A percentile compares a stretch with the other conserved stretches of the same genome.
Evolutionary conservation across 1,284 basidiomycete genomes (phyloP).

Genomic region (Pisolithus thermaeus): DNA sequence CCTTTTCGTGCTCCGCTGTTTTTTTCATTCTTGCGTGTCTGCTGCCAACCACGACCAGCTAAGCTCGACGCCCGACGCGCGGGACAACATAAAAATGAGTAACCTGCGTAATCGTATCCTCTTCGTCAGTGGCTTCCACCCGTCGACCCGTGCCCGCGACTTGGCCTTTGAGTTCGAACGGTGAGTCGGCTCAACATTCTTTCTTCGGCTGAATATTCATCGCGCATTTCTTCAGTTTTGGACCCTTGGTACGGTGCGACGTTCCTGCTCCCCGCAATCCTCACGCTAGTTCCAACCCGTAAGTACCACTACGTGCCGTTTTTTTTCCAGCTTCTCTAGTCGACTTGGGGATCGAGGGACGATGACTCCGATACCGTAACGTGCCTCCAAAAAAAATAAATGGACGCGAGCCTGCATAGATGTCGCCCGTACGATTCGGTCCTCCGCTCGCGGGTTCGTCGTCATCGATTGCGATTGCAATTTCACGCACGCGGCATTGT

Average conservation of each 20-base stretch:
- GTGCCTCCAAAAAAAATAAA: conserved; percentile 3
- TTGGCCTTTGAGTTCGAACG: conserved; percentile 85
- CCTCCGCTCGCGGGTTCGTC: conserved; percentile 18
- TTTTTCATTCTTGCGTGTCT: background rate
- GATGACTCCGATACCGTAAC: conserved; percentile 19
- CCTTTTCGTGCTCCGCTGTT: conserved; percentile 26
- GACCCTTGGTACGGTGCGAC: conserved; percentile 79
- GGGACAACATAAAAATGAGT: conserved; percentile 1
- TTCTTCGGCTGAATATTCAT: background rate
- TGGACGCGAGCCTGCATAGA: conserved; percentile 22
- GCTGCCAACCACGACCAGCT: conserved; percentile 13
- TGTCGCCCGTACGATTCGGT: conserved; percentile 15
- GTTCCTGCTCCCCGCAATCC: conserved; percentile 81
- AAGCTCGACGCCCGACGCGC: conserved; percentile 9
- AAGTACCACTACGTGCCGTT: conserved; percentile 39
- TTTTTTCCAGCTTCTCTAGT: conserved; percentile 28
- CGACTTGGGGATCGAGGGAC: conserved; percentile 23
- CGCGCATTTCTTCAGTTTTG: conserved; percentile 43
- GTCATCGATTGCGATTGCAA: conserved; percentile 26
- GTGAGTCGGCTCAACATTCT: conserved; percentile 35
- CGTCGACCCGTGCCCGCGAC: conserved; percentile 72
- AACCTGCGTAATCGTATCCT: conserved; percentile 53
- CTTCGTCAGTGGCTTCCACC: conserved; percentile 82
- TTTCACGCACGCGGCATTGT: conserved; percentile 30
- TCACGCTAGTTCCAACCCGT: conserved; percentile 68